These are phyloP conservation scores for Ceratobasidium sp. DNA, from an alignment of 1,284 basidiomycete species.

Conservation along the genomic window DNA sequence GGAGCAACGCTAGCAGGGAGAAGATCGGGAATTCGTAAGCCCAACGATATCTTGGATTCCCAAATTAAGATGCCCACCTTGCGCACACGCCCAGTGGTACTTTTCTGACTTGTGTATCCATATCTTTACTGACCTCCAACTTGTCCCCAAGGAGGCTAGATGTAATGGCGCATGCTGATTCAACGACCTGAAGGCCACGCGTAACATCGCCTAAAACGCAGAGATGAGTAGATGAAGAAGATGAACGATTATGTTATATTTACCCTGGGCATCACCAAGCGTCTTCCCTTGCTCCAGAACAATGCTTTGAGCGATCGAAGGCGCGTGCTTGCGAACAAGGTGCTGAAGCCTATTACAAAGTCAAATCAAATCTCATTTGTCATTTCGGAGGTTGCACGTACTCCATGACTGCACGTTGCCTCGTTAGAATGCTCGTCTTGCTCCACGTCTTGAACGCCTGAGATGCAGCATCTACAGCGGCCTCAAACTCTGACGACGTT, in stretches of 20 bases:
- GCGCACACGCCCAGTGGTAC: constrained; percentile 84
- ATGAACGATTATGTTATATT: constrained; percentile 25
- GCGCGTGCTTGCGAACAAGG: constrained; percentile 79
- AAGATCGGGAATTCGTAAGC: constrained; percentile 48
- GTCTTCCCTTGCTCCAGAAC: constrained; percentile 95
- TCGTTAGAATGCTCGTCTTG: constrained; percentile 82
- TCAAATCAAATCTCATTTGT: not conserved
- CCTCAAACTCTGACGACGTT: constrained; percentile 81
- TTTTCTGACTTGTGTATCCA: constrained; percentile 92
- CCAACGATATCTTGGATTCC: constrained; percentile 34
- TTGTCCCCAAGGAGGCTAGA: constrained; percentile 89
- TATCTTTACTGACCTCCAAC: constrained; percentile 94
- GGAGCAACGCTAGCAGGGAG: constrained; percentile 75
- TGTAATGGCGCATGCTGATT: constrained; percentile 86
- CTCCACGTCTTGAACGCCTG: constrained; percentile 93
- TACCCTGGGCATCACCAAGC: constrained; percentile 65
- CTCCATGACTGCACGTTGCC: constrained; percentile 93
- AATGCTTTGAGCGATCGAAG: constrained; percentile 79
- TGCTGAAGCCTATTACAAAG: constrained; percentile 71
- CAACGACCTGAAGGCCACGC: constrained; percentile 94
- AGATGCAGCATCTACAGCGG: constrained; percentile 87
- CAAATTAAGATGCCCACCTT: constrained; percentile 59
- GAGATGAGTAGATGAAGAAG: constrained; percentile 55
- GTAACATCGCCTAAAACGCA: constrained; percentile 93
- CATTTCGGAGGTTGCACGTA: constrained; percentile 56